Conservation (phyloP, 2,329 filamentous ascomycete genomes). For the Trichoderma sp. region DNA sequence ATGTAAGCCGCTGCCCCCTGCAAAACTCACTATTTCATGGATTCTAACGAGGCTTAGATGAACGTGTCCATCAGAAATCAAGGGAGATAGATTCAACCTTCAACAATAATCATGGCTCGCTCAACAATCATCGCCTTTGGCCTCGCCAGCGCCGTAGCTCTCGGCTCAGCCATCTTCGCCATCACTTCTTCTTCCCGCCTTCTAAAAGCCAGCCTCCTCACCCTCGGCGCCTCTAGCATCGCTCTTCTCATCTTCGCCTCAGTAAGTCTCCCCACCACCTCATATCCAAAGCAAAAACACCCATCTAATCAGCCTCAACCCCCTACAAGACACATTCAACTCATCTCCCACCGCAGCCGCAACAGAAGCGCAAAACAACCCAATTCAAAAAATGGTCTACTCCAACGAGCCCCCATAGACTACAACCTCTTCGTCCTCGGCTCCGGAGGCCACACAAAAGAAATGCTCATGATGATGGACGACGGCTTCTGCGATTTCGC, state of each 20-base stretch:
- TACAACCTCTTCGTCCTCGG: slow-evolving; percentile 82
- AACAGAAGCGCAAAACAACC: slow-evolving; percentile 21
- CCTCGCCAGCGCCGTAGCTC: not conserved
- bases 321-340: slow-evolving; percentile 33
- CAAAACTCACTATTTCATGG: not conserved
- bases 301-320: not conserved
- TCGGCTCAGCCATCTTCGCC: not conserved
- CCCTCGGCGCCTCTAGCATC: slow-evolving; percentile 27
- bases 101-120: not conserved
- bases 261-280: slow-evolving; percentile 27
- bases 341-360: slow-evolving; percentile 28
- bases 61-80: not conserved
- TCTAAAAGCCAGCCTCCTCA: slow-evolving; percentile 14
- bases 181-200: not conserved
- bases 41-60: not conserved
- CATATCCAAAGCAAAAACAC: not conserved
- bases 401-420: slow-evolving; percentile 26
- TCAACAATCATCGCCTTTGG: not conserved
- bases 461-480: slow-evolving; percentile 85
- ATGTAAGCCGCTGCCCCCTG: not conserved
- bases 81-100: not conserved
- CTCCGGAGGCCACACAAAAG: slow-evolving; percentile 90
- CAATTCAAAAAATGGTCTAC: slow-evolving; percentile 9
- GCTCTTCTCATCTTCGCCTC: slow-evolving; percentile 33
- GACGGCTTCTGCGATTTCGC: slow-evolving; percentile 53